Conservation (phyloP, 2,329 filamentous ascomycete genomes). For the Westerdykella sp. region DNA sequence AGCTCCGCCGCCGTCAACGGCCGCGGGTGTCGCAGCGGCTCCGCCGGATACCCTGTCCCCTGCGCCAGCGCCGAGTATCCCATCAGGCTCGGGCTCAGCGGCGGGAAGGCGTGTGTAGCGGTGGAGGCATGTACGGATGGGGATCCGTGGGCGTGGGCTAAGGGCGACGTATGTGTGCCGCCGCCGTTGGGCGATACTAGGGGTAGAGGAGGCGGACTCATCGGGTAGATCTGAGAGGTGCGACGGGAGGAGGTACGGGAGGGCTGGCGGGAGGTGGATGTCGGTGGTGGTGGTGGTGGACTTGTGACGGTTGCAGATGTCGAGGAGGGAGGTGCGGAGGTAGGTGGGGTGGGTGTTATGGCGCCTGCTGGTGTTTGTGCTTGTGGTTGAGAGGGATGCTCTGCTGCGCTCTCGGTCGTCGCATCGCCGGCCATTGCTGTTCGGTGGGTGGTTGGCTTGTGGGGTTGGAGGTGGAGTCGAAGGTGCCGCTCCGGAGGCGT, state of each 20-base stretch:
- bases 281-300: conserved; percentile 24
- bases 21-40: conserved; percentile 74
- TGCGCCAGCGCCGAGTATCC: conserved; percentile 21
- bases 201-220: conserved; percentile 43
- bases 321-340: no score
- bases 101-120: conserved; percentile 24
- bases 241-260: conserved; percentile 37
- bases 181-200: conserved; percentile 34
- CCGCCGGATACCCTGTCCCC: conserved; percentile 41
- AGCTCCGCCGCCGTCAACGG: conserved; percentile 85
- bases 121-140: conserved; percentile 2
- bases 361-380: conserved; percentile 43
- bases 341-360: no score
- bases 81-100: conserved; percentile 29
- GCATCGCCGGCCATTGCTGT: not conserved
- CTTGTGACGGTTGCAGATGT: not conserved
- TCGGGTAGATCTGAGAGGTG: conserved; percentile 42
- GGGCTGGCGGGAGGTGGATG: conserved; percentile 15
- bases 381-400: not conserved
- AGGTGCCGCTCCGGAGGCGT: no score
- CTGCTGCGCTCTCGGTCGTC: not conserved
- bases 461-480: no score
- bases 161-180: conserved; percentile 8
- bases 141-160: conserved; percentile 13
- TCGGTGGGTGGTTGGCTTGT: no score